Base-by-base conservation (phyloP, 1,284 basidiomycete species). In the Puccinia horiana region DNA sequence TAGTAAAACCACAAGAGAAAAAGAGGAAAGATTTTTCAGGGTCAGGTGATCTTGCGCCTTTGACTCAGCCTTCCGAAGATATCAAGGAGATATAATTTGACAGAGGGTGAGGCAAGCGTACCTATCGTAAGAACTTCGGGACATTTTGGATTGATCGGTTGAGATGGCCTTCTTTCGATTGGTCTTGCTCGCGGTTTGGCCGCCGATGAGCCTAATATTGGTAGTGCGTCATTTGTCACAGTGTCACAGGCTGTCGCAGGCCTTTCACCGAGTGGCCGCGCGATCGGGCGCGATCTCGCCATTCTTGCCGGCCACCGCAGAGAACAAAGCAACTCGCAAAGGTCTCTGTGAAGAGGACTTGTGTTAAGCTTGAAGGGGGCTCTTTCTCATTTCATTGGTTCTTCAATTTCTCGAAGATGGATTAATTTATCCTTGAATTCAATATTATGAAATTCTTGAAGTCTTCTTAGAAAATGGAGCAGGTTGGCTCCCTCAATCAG, bases 121-220 rank as follows among this genome's bases (percentile, higher is more conserved):
- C 65, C 65, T 69, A 12, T 69, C 65, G 65, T 69, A 69, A 26
- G 65, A 69, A 42, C 65, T 69, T 69, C 65, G n/a, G 8, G 65
- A 69, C 65, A 69, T 69, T 23, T 26, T 69, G 61, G 16, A 23
- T 40, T 16, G 35, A 11, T 65, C 61, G 35, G 61, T 65, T 65
- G 20, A 18, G 18, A 16, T 52, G 49, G 49, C 11, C 49, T 52
- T 9, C 18, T 52, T 52, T 23, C 4, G 49, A 20, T 52, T 52
- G 49, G 49, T 52, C 11, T 52, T 52, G 20, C 4, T 12, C 20
- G 49, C 49, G 44, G 16, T 16, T 47, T 52, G 49, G n/a, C n/a
- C 18, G 49, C 9, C 12, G 20, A 52, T 52, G 20, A 18, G 12
- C 49, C 18, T n/a, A n/a, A n/a, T n/a, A 52, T 16, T 9, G 20